phyloP scores from a whole-genome alignment of 2,329 filamentous ascomycete species.

The Aspergillus ochraceoroseus region DNA sequence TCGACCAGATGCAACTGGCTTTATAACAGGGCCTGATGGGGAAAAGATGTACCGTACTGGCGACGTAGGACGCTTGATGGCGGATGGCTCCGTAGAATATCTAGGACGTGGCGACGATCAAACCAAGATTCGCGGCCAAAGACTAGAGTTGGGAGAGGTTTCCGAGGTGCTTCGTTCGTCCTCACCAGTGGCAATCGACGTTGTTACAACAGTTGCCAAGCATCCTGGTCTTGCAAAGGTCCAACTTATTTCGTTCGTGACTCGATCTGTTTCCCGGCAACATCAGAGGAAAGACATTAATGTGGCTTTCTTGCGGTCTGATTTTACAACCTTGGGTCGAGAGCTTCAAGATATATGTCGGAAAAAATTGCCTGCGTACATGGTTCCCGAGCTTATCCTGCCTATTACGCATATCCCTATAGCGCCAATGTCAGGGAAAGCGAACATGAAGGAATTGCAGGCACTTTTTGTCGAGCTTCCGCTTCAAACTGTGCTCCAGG shows the following conservation, averaged over 20 bases:
- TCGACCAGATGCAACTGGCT: conserved; percentile 26
- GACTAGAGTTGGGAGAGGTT: conserved; percentile 75
- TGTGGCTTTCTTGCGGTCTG: conserved; percentile 19
- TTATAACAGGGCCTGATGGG: conserved; percentile 18
- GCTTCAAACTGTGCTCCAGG: conserved; percentile 23
- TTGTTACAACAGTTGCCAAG: conserved; percentile 29
- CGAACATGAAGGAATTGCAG: conserved; percentile 31
- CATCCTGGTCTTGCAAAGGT: conserved; percentile 26
- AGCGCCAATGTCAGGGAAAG: conserved; percentile 32
- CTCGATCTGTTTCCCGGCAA: conserved; percentile 14
- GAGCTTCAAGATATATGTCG: conserved; percentile 27
- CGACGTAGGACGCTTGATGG: conserved; percentile 72
- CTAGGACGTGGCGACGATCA: conserved; percentile 72
- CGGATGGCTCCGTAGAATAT: conserved; percentile 69
- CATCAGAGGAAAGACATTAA: conserved; percentile 11
- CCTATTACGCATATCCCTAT: conserved; percentile 27
- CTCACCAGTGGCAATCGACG: conserved; percentile 21
- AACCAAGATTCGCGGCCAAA: conserved; percentile 74
- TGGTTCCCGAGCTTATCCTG: conserved; percentile 29
- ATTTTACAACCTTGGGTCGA: conserved; percentile 19
- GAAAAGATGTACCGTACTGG: conserved; percentile 68
- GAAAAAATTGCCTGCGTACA: conserved; percentile 26
- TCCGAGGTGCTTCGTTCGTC: conserved; percentile 30
- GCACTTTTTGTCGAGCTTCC: conserved; percentile 27
- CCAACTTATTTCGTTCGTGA: conserved; percentile 32